A percentile compares a stretch with the other conserved stretches of the same genome.
Evolutionary conservation across 805 yeast species (phyloP).

Genomic region (Wickerhamiella dianesei): DNA sequence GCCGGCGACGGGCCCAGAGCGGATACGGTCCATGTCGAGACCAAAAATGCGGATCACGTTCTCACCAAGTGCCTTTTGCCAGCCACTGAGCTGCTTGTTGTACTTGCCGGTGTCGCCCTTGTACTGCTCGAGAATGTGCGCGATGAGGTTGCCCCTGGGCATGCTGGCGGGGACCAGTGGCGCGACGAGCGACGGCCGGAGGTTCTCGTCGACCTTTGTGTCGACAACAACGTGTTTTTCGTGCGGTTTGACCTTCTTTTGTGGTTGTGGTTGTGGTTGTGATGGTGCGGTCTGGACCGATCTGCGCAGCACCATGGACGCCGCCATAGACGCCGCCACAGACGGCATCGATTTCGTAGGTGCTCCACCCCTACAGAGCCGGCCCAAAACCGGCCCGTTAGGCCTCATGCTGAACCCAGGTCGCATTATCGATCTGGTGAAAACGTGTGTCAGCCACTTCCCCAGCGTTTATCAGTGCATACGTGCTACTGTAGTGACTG

Average conservation of each 20-base stretch:
- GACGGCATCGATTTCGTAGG: too few relatives aligned
- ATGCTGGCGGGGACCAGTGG: constrained; percentile 13
- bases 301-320: too few relatives aligned
- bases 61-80: constrained; percentile 25
- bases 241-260: constrained; percentile 9
- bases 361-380: too few relatives aligned
- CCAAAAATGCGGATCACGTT: constrained; percentile 34
- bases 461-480: too few relatives aligned
- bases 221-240: constrained; percentile 19
- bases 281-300: not conserved
- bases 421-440: too few relatives aligned
- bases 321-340: too few relatives aligned
- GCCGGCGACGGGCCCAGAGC: constrained; percentile 94
- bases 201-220: constrained; percentile 14
- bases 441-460: too few relatives aligned
- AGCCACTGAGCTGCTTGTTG: constrained; percentile 17
- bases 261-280: not conserved
- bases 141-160: constrained; percentile 20
- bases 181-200: constrained; percentile 15
- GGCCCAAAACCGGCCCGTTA: too few relatives aligned
- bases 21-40: constrained; percentile 79
- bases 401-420: too few relatives aligned
- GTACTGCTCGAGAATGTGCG: constrained; percentile 22
- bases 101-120: constrained; percentile 19
- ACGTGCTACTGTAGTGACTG: too few relatives aligned